These are phyloP conservation scores for Fraxinus albicans DNA, from an alignment of 305 asterid genomes.

Conservation along the genomic window DNA sequence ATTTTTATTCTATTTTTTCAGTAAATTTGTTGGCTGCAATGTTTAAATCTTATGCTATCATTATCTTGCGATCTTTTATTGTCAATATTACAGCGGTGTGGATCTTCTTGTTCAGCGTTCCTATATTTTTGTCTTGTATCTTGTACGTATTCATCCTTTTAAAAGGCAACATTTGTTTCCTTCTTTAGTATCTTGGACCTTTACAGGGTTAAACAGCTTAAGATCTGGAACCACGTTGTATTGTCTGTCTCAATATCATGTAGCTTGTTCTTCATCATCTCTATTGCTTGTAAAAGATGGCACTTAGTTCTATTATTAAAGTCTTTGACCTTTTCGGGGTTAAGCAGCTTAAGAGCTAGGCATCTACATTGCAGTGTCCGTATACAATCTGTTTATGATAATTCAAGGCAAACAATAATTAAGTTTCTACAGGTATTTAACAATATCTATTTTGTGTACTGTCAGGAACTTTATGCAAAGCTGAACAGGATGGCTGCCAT, in stretches of 20 bases:
- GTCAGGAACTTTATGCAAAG: slow-evolving; percentile 89
- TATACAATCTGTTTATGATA: background rate
- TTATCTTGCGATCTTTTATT: background rate
- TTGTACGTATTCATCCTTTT: background rate
- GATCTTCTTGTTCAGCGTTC: background rate
- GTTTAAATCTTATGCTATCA: background rate
- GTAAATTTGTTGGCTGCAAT: slow-evolving; percentile 18
- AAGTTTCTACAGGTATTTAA: slow-evolving; percentile 11
- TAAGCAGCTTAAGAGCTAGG: slow-evolving; percentile 2
- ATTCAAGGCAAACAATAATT: background rate
- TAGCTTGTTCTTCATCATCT: background rate
- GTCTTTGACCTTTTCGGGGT: background rate
- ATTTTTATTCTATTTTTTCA: slow-evolving; percentile 26
- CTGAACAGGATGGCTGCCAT: slow-evolving; percentile 82
- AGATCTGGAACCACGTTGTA: slow-evolving; percentile 7
- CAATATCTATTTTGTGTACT: slow-evolving; percentile 8
- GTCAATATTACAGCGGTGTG: background rate
- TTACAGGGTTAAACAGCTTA: slow-evolving; percentile 1
- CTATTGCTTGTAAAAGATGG: background rate
- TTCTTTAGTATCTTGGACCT: background rate
- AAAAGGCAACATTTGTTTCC: background rate
- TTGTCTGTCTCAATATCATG: background rate
- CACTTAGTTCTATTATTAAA: background rate
- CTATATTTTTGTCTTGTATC: background rate
- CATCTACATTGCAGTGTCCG: background rate